These are phyloP conservation scores for Heliamphora exappendiculata DNA, from an alignment of 148 eudicot species.

Conservation along the genomic window DNA sequence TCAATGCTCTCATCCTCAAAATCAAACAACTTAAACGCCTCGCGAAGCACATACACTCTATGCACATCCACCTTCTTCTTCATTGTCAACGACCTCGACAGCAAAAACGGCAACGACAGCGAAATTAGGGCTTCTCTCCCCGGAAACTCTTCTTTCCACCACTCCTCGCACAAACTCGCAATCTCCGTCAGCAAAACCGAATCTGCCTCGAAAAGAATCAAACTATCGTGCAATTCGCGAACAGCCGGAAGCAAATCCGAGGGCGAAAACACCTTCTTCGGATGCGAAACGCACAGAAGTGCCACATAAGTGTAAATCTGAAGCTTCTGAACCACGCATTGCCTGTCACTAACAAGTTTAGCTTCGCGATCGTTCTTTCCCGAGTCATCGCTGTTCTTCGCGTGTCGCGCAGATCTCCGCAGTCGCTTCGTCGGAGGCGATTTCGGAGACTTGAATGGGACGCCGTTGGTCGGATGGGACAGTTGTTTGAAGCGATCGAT, in stretches of 20 bases:
- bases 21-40: slow-evolving; percentile 73
- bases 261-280: slow-evolving; percentile 39
- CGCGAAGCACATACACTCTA: slow-evolving; percentile 65
- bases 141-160: slow-evolving; percentile 74
- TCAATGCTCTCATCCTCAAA: slow-evolving; percentile 94
- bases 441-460: slow-evolving; percentile 12
- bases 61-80: slow-evolving; percentile 83
- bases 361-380: slow-evolving; percentile 4
- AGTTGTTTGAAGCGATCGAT: slow-evolving; percentile 41
- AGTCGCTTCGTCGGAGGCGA: slow-evolving; percentile 18
- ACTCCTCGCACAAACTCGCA: slow-evolving; percentile 68
- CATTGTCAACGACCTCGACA: slow-evolving; percentile 65
- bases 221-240: slow-evolving; percentile 63
- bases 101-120: slow-evolving; percentile 65
- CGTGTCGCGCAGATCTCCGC: slow-evolving; percentile 41
- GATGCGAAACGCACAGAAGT: slow-evolving; percentile 52
- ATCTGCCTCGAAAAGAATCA: slow-evolving; percentile 69
- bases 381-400: slow-evolving; percentile 12
- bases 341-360: slow-evolving; percentile 15
- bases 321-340: slow-evolving; percentile 26
- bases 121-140: slow-evolving; percentile 72
- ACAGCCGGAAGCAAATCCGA: slow-evolving; percentile 61
- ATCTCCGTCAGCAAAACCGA: slow-evolving; percentile 50
- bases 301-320: slow-evolving; percentile 48
- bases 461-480: slow-evolving; percentile 24